These are phyloP conservation scores for Ophiostoma piceae DNA, from an alignment of 2,329 filamentous ascomycete species.

Conservation along the genomic window DNA sequence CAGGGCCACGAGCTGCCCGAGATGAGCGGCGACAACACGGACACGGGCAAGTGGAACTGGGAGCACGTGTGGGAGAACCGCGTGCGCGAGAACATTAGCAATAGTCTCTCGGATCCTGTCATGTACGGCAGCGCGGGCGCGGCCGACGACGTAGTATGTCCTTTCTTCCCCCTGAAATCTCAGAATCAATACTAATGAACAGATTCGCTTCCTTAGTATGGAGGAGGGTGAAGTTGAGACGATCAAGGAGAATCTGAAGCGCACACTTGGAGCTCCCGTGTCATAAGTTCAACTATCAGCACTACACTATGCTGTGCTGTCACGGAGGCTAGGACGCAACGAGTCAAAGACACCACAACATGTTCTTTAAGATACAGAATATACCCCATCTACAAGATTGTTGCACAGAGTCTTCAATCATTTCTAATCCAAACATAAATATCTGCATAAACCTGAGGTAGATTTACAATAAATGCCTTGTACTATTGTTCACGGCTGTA, in stretches of 20 bases:
- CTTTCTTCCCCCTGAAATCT: neutral
- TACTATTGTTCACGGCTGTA: no score
- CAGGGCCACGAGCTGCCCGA: neutral
- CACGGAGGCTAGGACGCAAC: no score
- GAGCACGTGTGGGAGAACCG: slow-evolving; percentile 93
- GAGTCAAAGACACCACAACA: no score
- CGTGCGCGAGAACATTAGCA: slow-evolving; percentile 70
- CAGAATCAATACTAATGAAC: no score
- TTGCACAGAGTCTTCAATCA: no score
- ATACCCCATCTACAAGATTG: no score
- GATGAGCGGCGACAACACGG: neutral
- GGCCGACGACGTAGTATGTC: slow-evolving; percentile 66
- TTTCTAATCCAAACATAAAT: no score
- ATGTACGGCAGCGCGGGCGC: slow-evolving; percentile 63
- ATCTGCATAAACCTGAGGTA: no score
- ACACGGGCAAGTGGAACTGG: slow-evolving; percentile 87
- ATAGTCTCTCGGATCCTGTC: slow-evolving; percentile 71
- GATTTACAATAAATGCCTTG: no score
- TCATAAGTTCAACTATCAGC: no score
- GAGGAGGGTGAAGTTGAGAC: slow-evolving; percentile 54
- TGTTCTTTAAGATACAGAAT: no score
- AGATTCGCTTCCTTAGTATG: slow-evolving; percentile 64
- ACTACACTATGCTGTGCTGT: no score
- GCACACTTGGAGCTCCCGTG: slow-evolving; percentile 40
- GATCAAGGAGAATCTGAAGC: slow-evolving; percentile 54